A percentile compares a stretch with the other conserved stretches of the same genome.
phyloP scores from a whole-genome alignment of 2,329 filamentous ascomycete species.

The Aspergillus udagawae region DNA sequence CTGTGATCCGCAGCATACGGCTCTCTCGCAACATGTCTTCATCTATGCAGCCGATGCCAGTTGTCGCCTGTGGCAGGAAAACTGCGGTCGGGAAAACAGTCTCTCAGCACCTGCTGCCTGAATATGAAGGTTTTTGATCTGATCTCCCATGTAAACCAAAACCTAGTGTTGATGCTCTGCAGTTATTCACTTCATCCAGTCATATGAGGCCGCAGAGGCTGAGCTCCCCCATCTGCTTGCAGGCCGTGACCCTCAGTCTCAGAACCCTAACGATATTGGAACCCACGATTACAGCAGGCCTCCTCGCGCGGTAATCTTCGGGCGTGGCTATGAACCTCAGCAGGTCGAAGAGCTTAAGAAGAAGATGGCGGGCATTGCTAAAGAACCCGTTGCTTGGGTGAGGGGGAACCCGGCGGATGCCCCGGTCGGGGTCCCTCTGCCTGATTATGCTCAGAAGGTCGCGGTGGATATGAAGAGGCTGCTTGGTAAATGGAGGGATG shows the following conservation, averaged over 20 bases:
- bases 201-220: constrained; percentile 10
- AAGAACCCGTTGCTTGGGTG: constrained; percentile 13
- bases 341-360: constrained; percentile 10
- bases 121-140: constrained; percentile 5
- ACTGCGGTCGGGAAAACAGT: constrained; percentile 2
- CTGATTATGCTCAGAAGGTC: constrained; percentile 7
- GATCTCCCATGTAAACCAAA: neutral
- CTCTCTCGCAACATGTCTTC: constrained; percentile 9
- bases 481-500: constrained; percentile 6
- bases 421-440: constrained; percentile 3
- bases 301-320: constrained; percentile 25
- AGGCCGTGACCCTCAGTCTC: constrained; percentile 18
- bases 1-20: neutral
- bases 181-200: constrained; percentile 24
- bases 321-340: constrained; percentile 18
- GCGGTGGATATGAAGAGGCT: constrained; percentile 7
- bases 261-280: constrained; percentile 19
- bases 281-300: constrained; percentile 22
- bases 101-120: neutral
- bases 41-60: constrained; percentile 4
- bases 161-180: neutral
- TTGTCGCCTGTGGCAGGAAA: constrained; percentile 4
- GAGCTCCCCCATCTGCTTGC: constrained; percentile 22
- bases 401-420: constrained; percentile 9
- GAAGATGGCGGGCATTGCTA: neutral